Percentiles rank a stretch among this genome's conserved stretches.
Conservation (phyloP, 148 eudicot species). For the Vaccinium macrocarpon region DNA sequence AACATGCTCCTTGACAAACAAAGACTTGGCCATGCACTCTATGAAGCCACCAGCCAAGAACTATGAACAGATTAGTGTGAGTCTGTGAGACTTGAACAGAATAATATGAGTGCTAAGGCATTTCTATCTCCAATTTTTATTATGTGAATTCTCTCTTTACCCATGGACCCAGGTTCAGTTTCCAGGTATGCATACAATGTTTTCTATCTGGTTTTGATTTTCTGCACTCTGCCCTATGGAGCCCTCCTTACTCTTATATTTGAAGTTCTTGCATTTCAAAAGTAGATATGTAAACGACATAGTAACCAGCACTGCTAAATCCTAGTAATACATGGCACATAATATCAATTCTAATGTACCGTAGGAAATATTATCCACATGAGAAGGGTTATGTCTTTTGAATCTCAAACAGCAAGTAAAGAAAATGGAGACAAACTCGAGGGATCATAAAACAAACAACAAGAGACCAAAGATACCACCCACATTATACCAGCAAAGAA, state of each 20-base stretch:
- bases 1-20: not conserved
- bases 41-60: not conserved
- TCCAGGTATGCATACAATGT: not conserved
- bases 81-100: not conserved
- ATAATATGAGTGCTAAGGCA: not conserved
- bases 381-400: not conserved
- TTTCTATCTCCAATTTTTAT: not conserved
- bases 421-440: constrained; percentile 4
- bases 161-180: not conserved
- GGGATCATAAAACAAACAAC: not conserved
- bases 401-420: not conserved
- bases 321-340: not conserved
- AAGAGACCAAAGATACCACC: not conserved
- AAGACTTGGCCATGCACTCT: not conserved
- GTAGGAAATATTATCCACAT: not conserved
- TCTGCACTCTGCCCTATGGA: not conserved
- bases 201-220: not conserved
- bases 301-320: not conserved
- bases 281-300: not conserved
- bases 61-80: not conserved
- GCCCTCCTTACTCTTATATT: not conserved
- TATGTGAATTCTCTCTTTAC: not conserved
- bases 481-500: not conserved
- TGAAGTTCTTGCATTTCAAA: not conserved
- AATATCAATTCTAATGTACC: not conserved